phyloP scores from a whole-genome alignment of 164 flowering plant genomes.

The Liquidambar formosana region DNA sequence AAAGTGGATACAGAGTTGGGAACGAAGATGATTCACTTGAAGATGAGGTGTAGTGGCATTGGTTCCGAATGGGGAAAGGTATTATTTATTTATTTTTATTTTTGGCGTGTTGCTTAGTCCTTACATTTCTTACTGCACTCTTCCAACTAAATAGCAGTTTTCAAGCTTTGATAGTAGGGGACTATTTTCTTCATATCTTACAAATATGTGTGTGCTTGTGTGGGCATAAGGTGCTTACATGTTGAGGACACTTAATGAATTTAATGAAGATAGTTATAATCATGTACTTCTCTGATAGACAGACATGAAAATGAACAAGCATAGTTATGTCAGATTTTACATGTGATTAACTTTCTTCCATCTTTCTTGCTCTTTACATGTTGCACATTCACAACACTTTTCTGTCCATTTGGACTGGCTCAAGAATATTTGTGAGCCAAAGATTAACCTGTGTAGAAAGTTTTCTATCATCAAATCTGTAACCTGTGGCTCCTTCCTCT shows the following conservation, averaged over 20 bases:
- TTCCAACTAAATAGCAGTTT: background rate
- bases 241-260: constrained; percentile 2
- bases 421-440: background rate
- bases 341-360: background rate
- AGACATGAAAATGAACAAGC: too few relatives aligned
- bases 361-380: background rate
- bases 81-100: constrained; percentile 7
- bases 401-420: background rate
- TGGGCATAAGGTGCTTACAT: background rate
- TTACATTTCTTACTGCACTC: constrained; percentile 2
- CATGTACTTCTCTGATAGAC: background rate
- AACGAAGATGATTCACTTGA: constrained; percentile 80
- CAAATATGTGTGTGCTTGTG: background rate
- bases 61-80: constrained; percentile 97
- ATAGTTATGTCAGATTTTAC: too few relatives aligned
- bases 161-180: background rate
- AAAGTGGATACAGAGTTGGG: constrained; percentile 92
- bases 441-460: background rate
- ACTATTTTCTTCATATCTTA: background rate
- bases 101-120: background rate
- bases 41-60: constrained; percentile 86
- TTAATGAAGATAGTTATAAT: background rate
- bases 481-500: too few relatives aligned
- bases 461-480: too few relatives aligned
- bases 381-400: background rate